Evolutionary conservation across 164 flowering plant species (phyloP).

Genomic region (Magnolia officinalis): DNA sequence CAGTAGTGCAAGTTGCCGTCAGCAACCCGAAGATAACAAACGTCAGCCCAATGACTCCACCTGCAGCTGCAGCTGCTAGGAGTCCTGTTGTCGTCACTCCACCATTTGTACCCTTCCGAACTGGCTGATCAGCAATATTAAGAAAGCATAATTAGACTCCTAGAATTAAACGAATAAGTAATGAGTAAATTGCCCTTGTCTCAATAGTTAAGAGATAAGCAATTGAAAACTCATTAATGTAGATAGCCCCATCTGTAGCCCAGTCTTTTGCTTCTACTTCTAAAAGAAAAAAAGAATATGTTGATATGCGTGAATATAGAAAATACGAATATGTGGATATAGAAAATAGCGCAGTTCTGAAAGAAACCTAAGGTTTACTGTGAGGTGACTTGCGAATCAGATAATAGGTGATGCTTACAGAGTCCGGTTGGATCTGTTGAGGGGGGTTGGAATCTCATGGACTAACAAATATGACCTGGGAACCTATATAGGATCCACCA

Average conservation of each 20-base stretch:
- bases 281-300: too few species aligned
- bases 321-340: too few species aligned
- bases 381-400: neutral
- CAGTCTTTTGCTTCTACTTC: neutral
- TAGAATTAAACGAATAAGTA: neutral
- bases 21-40: slow-evolving; percentile 60
- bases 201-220: neutral
- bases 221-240: neutral
- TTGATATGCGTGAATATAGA: too few species aligned
- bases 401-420: too few species aligned
- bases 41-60: slow-evolving; percentile 65
- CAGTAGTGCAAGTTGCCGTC: slow-evolving; percentile 46
- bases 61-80: slow-evolving; percentile 82
- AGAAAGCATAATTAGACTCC: neutral
- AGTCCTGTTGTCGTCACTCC: slow-evolving; percentile 79
- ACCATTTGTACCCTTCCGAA: slow-evolving; percentile 93
- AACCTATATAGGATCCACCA: too few species aligned
- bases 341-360: too few species aligned
- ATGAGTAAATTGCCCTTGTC: neutral
- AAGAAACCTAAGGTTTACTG: too few species aligned
- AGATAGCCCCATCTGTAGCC: neutral
- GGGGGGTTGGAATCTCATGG: too few species aligned
- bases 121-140: slow-evolving; percentile 47
- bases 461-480: too few species aligned
- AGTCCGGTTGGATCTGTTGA: too few species aligned